Evolutionary conservation across 2,329 filamentous ascomycete species (phyloP), one percentile per base, ranked within the genome.

Genomic region (Aureobasidium sp.): DNA sequence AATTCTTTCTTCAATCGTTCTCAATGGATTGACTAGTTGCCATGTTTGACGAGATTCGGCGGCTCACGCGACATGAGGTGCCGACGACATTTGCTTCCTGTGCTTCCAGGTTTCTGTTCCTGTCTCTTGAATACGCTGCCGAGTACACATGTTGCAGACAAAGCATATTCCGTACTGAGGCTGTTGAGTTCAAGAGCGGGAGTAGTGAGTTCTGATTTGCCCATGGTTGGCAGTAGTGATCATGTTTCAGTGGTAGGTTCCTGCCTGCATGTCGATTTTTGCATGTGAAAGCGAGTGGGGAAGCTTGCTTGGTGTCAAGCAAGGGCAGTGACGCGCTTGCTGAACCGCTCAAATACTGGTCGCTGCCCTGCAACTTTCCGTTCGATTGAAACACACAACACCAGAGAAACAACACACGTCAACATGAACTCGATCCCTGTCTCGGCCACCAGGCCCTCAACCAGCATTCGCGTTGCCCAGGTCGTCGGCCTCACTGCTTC

Each of bases 401-500:
- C 33, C 10, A 29, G 10, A 53, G 13, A 19, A n/a, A 11, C 40
- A 49, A 25, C 31, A 40, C 25, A 25, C 27, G 35, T 31, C 50
- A 61, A 40, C 5, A 57, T 61, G 50, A 43, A 61, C 37, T 58
- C 27, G 1, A 57, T 61, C n/a, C 60, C 60, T 9, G 15, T 61
- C 17, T 51, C 51, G 17, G 43, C 54, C 23, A 38, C 42, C n/a
- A 51, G 37, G 53, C 60, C 60, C n/a, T 19, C 51, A 21, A 40
- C 53, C 10, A 65, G 68, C 31, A 71, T 82, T 51, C 75, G 79
- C 61, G 66, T 77, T 57, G 74, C 78, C 25, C 80, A 82, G 68
- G 75, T 76, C 10, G 66, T 81, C 6, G 78, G 79, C 60, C 74
- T 85, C 63, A 79, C 81, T 33, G 66, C 77, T 47, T 76, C 80